These are phyloP conservation scores for Triticum urartu DNA, from an alignment of 176 grass and related monocot species.

Conservation along the genomic window DNA sequence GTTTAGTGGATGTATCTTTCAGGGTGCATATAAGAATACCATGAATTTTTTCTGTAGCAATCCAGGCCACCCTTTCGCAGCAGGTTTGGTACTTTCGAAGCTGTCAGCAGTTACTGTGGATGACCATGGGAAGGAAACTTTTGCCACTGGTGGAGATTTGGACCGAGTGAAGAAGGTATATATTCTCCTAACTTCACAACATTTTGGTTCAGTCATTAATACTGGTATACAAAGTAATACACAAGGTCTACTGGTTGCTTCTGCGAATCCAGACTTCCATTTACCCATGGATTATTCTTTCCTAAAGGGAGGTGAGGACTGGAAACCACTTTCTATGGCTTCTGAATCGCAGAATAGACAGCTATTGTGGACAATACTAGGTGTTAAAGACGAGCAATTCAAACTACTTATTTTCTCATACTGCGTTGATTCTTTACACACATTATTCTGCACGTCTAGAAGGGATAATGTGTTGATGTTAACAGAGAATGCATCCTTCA, in stretches of 20 bases:
- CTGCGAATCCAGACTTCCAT: not conserved
- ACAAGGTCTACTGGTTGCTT: conserved; percentile 17
- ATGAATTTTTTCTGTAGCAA: conserved; percentile 75
- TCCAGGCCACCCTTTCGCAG: conserved; percentile 87
- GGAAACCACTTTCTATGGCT: conserved; percentile 13
- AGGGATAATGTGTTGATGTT: conserved; percentile 6
- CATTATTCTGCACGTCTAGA: conserved; percentile 18
- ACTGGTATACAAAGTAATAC: conserved; percentile 14
- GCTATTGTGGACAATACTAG: not conserved
- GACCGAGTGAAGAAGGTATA: conserved; percentile 87
- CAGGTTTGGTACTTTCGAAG: conserved; percentile 81
- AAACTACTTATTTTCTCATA: conserved; percentile 3
- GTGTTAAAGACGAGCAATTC: conserved; percentile 4
- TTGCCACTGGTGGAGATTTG: conserved; percentile 88
- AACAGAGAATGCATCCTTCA: conserved; percentile 16
- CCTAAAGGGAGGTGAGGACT: not conserved
- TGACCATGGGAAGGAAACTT: conserved; percentile 85
- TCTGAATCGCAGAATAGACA: conserved; percentile 3
- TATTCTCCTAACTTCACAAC: not conserved
- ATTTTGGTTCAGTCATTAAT: conserved; percentile 5
- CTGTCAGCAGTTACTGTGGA: conserved; percentile 92
- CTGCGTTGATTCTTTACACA: not conserved
- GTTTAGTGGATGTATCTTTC: conserved; percentile 23
- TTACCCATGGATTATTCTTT: not conserved
- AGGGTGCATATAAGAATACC: conserved; percentile 22